A percentile compares a stretch with the other conserved stretches of the same genome.
Evolutionary conservation across 2,329 filamentous ascomycete species (phyloP).

Genomic region (Claviceps africana): DNA sequence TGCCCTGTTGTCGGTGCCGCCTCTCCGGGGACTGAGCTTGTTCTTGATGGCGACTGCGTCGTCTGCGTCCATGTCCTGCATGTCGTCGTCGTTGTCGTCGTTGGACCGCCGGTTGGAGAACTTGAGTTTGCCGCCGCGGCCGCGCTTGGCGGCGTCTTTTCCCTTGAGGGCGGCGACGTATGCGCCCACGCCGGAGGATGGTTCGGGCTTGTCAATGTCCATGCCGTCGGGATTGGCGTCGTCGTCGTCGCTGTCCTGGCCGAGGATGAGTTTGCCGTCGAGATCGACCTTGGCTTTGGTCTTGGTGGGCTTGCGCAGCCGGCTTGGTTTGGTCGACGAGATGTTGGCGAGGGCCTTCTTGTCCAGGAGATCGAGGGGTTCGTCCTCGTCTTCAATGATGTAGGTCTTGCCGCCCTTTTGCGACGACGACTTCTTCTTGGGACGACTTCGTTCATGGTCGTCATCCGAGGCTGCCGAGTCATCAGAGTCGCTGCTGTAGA

Average conservation of each 20-base stretch:
- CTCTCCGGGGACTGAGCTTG: slow-evolving; percentile 26
- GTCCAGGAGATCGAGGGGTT: slow-evolving; percentile 86
- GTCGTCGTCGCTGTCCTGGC: slow-evolving; percentile 37
- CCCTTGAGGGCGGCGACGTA: slow-evolving; percentile 58
- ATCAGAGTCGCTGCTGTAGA: slow-evolving; percentile 68
- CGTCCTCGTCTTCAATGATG: slow-evolving; percentile 87
- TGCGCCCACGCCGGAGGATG: slow-evolving; percentile 49
- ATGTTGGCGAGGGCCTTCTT: slow-evolving; percentile 83
- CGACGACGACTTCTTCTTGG: slow-evolving; percentile 28
- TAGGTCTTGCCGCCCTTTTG: slow-evolving; percentile 59
- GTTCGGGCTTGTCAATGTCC: slow-evolving; percentile 49
- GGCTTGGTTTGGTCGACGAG: slow-evolving; percentile 72
- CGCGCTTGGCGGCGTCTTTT: slow-evolving; percentile 49
- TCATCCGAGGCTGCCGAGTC: slow-evolving; percentile 38
- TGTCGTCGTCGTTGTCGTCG: slow-evolving; percentile 33
- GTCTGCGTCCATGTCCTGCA: slow-evolving; percentile 39
- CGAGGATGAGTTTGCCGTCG: slow-evolving; percentile 71
- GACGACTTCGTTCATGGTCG: slow-evolving; percentile 24
- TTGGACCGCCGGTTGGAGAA: slow-evolving; percentile 49
- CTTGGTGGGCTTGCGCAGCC: slow-evolving; percentile 40
- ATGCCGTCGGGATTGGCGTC: slow-evolving; percentile 40
- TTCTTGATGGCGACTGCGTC: slow-evolving; percentile 39
- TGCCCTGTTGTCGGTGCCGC: slow-evolving; percentile 14
- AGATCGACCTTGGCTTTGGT: slow-evolving; percentile 56
- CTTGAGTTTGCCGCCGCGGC: slow-evolving; percentile 54